Evolutionary conservation across 2,329 filamentous ascomycete species (phyloP).

Genomic region (Penicillium polonicum): DNA sequence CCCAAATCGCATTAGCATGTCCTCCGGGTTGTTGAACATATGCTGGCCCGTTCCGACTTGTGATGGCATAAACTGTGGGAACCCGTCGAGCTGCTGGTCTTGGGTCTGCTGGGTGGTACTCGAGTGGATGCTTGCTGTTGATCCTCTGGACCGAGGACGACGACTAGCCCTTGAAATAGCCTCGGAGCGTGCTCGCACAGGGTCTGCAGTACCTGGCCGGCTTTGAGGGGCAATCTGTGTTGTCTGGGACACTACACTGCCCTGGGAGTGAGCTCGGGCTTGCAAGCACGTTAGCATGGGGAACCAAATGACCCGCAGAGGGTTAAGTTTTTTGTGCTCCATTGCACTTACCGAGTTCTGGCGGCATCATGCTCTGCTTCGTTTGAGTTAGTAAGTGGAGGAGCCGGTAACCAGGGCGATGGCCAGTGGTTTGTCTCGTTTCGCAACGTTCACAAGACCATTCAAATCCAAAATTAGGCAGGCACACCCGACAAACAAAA

Average conservation of each 20-base stretch:
- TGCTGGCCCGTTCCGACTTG: constrained; percentile 36
- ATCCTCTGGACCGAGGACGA: constrained; percentile 47
- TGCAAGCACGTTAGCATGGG: constrained; percentile 11
- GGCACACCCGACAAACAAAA: constrained; percentile 1
- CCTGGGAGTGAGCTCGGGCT: constrained; percentile 42
- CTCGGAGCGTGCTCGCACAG: constrained; percentile 43
- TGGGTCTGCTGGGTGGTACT: constrained; percentile 46
- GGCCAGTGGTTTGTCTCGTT: constrained; percentile 16
- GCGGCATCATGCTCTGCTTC: constrained; percentile 20
- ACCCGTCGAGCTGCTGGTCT: constrained; percentile 44
- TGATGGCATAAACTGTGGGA: constrained; percentile 40
- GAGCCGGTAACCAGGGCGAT: constrained; percentile 30
- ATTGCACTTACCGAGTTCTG: constrained; percentile 23
- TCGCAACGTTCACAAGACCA: constrained; percentile 14
- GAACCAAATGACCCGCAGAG: constrained; percentile 1
- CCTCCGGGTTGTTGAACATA: constrained; percentile 44
- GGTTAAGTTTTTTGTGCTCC: background rate
- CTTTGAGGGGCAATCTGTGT: constrained; percentile 41
- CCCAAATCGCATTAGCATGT: constrained; percentile 48
- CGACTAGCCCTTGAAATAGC: constrained; percentile 42
- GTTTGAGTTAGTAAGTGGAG: constrained; percentile 22
- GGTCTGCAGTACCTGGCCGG: constrained; percentile 43
- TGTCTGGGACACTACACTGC: constrained; percentile 39
- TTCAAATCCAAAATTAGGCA: constrained; percentile 11
- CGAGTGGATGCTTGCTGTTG: constrained; percentile 50